Percentiles rank a stretch among this genome's conserved stretches.
Conservation (phyloP, 495 filamentous ascomycete species). For the Polyplosphaeria fusca region DNA sequence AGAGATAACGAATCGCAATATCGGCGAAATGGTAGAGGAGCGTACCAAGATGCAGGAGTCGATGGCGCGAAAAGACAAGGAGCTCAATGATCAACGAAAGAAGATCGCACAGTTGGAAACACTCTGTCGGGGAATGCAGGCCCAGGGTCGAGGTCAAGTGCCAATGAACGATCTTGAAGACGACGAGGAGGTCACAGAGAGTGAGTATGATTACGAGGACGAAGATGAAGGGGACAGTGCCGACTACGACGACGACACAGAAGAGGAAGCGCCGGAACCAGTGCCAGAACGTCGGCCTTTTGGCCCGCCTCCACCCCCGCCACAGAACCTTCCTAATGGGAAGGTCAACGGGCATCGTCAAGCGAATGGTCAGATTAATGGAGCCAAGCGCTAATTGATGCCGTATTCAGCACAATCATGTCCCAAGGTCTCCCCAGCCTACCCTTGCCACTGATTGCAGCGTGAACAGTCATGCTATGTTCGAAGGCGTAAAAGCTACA, state of each 20-base stretch:
- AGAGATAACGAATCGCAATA: slow-evolving; percentile 88
- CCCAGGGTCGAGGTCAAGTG: slow-evolving; percentile 71
- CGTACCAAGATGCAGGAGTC: slow-evolving; percentile 61
- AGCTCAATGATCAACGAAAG: slow-evolving; percentile 75
- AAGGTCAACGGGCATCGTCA: slow-evolving; percentile 34
- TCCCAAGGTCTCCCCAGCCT: too few species aligned
- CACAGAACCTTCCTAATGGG: slow-evolving; percentile 31
- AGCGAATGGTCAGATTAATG: slow-evolving; percentile 35
- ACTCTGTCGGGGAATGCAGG: slow-evolving; percentile 91
- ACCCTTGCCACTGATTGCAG: too few species aligned
- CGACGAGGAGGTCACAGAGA: slow-evolving; percentile 66
- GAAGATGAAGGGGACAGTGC: slow-evolving; percentile 69
- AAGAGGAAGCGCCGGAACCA: slow-evolving; percentile 37
- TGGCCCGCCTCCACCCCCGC: slow-evolving; percentile 44
- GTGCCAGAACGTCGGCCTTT: slow-evolving; percentile 33
- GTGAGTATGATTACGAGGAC: slow-evolving; percentile 65
- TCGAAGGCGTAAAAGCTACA: too few species aligned
- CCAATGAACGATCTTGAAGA: slow-evolving; percentile 55
- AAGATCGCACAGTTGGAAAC: slow-evolving; percentile 91
- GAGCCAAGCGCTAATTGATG: slow-evolving; percentile 34
- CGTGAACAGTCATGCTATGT: too few species aligned
- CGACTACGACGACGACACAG: slow-evolving; percentile 39
- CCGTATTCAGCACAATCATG: too few species aligned
- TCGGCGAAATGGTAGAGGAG: slow-evolving; percentile 97
- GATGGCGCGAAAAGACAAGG: slow-evolving; percentile 68